Percentiles rank a stretch among this genome's conserved stretches.
phyloP scores from a whole-genome alignment of 306 rosid genomes.

The Glycine latifolia region DNA sequence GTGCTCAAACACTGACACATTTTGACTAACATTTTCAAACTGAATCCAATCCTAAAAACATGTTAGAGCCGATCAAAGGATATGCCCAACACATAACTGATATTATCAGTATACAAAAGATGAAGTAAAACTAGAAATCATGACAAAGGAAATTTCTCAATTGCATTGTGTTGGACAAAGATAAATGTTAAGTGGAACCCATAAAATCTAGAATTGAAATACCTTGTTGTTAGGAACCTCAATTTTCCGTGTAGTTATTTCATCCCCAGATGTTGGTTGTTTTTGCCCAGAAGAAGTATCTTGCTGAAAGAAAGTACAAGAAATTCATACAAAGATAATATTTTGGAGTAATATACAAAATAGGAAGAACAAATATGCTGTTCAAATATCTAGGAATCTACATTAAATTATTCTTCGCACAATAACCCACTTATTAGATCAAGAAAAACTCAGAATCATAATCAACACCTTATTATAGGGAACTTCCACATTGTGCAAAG shows the following conservation, averaged over 20 bases:
- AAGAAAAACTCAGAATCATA: conserved; percentile 22
- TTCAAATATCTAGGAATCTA: neutral
- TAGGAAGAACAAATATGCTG: neutral
- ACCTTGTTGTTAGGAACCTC: conserved; percentile 99
- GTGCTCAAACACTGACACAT: neutral
- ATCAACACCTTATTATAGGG: conserved; percentile 69
- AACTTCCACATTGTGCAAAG: conserved; percentile 54
- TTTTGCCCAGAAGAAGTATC: conserved; percentile 50
- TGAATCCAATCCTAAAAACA: neutral
- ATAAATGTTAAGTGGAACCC: neutral
- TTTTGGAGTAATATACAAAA: neutral
- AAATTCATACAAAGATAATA: neutral
- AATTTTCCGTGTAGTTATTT: conserved; percentile 60
- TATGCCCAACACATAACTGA: neutral
- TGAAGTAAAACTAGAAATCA: neutral
- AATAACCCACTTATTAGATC: neutral
- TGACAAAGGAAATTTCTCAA: neutral
- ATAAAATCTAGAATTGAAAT: conserved; percentile 4
- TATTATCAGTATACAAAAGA: neutral
- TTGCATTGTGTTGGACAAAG: neutral
- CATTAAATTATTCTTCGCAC: neutral
- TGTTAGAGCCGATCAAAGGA: neutral
- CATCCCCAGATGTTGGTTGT: conserved; percentile 52
- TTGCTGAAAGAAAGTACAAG: conserved; percentile 50
- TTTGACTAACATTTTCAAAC: neutral